Conservation (phyloP, 768 basidiomycete species). For the Myochromella boudieri region DNA sequence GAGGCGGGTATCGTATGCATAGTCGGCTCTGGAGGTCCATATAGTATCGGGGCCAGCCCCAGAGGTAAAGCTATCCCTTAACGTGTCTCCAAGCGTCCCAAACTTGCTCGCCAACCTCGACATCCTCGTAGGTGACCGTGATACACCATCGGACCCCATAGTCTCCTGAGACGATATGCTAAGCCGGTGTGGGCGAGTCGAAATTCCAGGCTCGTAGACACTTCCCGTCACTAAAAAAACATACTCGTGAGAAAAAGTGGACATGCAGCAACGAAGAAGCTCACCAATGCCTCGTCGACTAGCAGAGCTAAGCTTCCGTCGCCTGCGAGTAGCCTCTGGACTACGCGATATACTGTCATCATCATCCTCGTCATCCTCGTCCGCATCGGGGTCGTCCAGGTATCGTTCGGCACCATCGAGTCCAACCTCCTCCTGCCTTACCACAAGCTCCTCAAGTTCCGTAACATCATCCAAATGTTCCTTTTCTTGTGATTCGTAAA, state of each 20-base stretch:
- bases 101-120: slow-evolving; percentile 47
- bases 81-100: slow-evolving; percentile 27
- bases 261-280: background rate
- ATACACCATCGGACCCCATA: slow-evolving; percentile 7
- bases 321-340: slow-evolving; percentile 32
- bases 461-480: slow-evolving; percentile 65
- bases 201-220: slow-evolving; percentile 3
- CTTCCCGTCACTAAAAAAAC: background rate
- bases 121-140: slow-evolving; percentile 21
- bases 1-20: slow-evolving; percentile 80
- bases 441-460: slow-evolving; percentile 56
- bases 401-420: slow-evolving; percentile 50
- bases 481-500: slow-evolving; percentile 77
- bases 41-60: slow-evolving; percentile 46
- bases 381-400: slow-evolving; percentile 57
- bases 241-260: background rate
- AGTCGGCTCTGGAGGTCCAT: slow-evolving; percentile 79
- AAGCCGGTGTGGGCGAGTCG: slow-evolving; percentile 25
- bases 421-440: slow-evolving; percentile 60
- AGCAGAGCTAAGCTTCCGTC: slow-evolving; percentile 31
- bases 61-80: slow-evolving; percentile 53
- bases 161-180: slow-evolving; percentile 55
- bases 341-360: slow-evolving; percentile 40
- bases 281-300: slow-evolving; percentile 16
- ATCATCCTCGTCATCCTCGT: slow-evolving; percentile 57